These are phyloP conservation scores for Mollisiaceae sp. DNA, from an alignment of 2,329 filamentous ascomycete genomes.

Conservation along the genomic window DNA sequence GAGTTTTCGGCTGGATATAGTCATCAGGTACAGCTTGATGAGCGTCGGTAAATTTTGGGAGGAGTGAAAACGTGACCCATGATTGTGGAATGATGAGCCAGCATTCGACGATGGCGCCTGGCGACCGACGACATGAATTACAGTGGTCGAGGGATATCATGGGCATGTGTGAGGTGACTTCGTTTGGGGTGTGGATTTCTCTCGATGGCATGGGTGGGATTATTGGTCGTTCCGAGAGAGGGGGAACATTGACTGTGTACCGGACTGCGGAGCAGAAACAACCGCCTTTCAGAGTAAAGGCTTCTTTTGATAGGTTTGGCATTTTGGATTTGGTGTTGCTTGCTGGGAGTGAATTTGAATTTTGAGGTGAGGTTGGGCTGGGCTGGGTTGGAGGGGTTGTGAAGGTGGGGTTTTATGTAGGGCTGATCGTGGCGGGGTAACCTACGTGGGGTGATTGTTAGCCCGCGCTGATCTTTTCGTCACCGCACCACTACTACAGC, in stretches of 20 bases:
- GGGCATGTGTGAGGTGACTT: slow-evolving; percentile 32
- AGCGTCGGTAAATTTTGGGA: not conserved
- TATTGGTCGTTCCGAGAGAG: slow-evolving; percentile 24
- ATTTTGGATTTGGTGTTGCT: not conserved
- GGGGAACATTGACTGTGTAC: slow-evolving; percentile 39
- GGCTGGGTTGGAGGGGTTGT: not conserved
- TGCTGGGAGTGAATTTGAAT: not conserved
- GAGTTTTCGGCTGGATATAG: not conserved
- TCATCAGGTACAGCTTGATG: not conserved
- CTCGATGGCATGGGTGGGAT: slow-evolving; percentile 14
- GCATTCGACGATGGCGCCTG: slow-evolving; percentile 34
- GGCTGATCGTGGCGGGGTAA: slow-evolving; percentile 6
- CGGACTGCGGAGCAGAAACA: slow-evolving; percentile 41
- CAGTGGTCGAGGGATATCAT: slow-evolving; percentile 40
- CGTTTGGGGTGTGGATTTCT: slow-evolving; percentile 24
- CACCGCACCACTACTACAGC: not conserved
- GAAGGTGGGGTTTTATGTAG: not conserved
- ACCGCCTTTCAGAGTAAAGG: slow-evolving; percentile 37
- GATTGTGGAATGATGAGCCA: slow-evolving; percentile 39
- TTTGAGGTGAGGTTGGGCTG: not conserved
- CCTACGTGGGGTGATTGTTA: not conserved
- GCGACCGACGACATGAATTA: slow-evolving; percentile 33
- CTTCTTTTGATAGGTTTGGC: slow-evolving; percentile 18
- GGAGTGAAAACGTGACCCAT: slow-evolving; percentile 38
- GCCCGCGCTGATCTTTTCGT: slow-evolving; percentile 4